phyloP scores from a whole-genome alignment of 1,284 basidiomycete genomes.

The Schizopora paradoxa region DNA sequence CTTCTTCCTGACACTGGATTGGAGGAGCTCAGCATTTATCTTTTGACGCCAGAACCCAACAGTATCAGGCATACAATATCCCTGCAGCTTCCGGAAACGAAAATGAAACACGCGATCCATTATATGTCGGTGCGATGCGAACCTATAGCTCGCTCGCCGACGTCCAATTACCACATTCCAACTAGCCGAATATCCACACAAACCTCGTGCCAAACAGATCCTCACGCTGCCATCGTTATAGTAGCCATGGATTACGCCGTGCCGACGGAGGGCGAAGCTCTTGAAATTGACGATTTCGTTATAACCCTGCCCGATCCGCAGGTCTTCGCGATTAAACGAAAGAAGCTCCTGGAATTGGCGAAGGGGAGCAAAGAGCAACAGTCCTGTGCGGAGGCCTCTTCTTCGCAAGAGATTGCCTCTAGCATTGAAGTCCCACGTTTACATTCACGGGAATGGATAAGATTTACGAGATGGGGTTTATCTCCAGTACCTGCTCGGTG shows the following conservation, averaged over 20 bases:
- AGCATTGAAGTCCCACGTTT: slow-evolving; percentile 5
- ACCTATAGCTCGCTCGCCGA: neutral
- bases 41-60: slow-evolving; percentile 4
- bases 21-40: slow-evolving; percentile 8
- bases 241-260: neutral
- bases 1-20: slow-evolving; percentile 9
- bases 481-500: neutral
- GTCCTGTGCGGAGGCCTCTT: neutral
- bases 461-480: slow-evolving; percentile 11
- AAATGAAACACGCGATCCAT: too few relatives aligned
- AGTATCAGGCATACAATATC: neutral
- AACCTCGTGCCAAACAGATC: neutral
- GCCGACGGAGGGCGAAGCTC: too few relatives aligned
- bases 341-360: neutral
- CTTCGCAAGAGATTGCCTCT: neutral
- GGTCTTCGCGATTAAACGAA: neutral
- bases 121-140: too few relatives aligned
- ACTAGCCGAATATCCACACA: neutral
- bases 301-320: neutral
- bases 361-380: neutral
- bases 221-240: neutral
- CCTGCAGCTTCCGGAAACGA: neutral
- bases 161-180: too few relatives aligned
- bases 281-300: neutral
- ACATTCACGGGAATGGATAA: slow-evolving; percentile 6